These are phyloP conservation scores for Tuber borchii DNA, from an alignment of 495 filamentous ascomycete species.

Conservation along the genomic window DNA sequence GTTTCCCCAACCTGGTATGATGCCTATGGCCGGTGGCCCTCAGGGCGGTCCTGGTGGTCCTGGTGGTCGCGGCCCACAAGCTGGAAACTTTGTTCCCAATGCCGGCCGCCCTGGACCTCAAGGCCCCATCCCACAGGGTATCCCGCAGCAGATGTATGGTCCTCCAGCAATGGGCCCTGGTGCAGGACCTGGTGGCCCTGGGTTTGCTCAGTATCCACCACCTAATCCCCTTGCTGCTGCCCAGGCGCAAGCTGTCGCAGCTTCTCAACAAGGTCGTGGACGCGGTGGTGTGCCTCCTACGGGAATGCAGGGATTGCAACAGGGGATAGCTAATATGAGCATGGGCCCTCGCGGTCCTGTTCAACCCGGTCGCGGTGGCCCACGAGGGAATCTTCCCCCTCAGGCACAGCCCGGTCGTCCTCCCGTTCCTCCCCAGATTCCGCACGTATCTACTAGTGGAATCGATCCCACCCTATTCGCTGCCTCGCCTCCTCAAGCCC, in stretches of 20 bases:
- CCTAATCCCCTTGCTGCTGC: conserved; percentile 34
- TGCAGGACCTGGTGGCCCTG: conserved; percentile 33
- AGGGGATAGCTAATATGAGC: conserved; percentile 31
- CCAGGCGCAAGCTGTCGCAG: conserved; percentile 34
- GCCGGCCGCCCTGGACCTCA: conserved; percentile 59
- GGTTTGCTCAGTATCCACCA: conserved; percentile 44
- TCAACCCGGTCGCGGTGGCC: conserved; percentile 34
- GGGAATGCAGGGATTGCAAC: conserved; percentile 28
- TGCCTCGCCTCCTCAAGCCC: conserved; percentile 58
- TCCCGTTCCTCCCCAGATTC: conserved; percentile 35
- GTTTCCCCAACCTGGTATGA: conserved; percentile 79
- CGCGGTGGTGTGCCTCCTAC: conserved; percentile 32
- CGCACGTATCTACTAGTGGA: conserved; percentile 43
- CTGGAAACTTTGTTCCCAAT: conserved; percentile 44
- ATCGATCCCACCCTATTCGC: conserved; percentile 44
- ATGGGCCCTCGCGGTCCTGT: conserved; percentile 42
- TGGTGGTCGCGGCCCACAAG: conserved; percentile 46
- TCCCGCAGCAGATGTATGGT: conserved; percentile 44
- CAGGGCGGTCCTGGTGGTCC: conserved; percentile 59
- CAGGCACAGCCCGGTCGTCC: conserved; percentile 24
- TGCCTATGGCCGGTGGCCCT: conserved; percentile 77
- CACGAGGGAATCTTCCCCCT: conserved; percentile 27
- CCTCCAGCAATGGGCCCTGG: conserved; percentile 38
- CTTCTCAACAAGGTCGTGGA: conserved; percentile 30
- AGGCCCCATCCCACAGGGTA: conserved; percentile 46